Base-by-base conservation (phyloP, 2,329 filamentous ascomycete species). In the Zarea fungicola region DNA sequence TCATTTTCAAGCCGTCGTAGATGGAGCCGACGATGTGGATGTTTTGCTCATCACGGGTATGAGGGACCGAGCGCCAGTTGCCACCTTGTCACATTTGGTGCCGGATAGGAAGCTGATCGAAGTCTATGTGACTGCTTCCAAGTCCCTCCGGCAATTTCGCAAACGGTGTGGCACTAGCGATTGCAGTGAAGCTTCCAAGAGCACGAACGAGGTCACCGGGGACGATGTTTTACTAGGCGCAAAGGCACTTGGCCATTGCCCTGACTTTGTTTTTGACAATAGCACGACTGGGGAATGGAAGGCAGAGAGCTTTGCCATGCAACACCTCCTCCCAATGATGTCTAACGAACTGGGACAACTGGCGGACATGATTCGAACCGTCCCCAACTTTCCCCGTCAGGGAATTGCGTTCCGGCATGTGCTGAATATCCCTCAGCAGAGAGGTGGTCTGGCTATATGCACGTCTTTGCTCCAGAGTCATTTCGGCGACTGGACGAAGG, bases 1-100 rank as follows among this genome's bases (percentile, higher is more conserved):
- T 48, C 68, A 77, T 56, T 82, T 83, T 52, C 45, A 76, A 35
- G 51, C 67, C 22, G 61, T 74, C 3, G 73, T 83, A 3, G 16
- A 64, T 28, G 49, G 53, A 13, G 66, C 69, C 6, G 53, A 10
- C 42, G 69, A 70, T 59, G 65, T 70, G 3, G 75, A 83, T 49
- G 77, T 83, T 40, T 62, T 85, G 36, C 50, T 85, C 0, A 76
- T 86, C 54, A 84, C 80, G 0, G 81, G 80, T 0, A 77, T 84
- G 75, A 75, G 79, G 67, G 81, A 85, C 42, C 65, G 77, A 41
- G 74, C 78, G 5, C 81, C 81, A 0, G 69, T 83, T 10, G 65
- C 76, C 52, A 34, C 53, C 13, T 73, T 81, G 0, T 76, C 75
- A n/a, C 73, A 77, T 65, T 57, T 83, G 21, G 74, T 81, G 10